These are phyloP conservation scores for Yamagishiella unicocca DNA, from an alignment of 139 green algal genomes.

Conservation along the genomic window DNA sequence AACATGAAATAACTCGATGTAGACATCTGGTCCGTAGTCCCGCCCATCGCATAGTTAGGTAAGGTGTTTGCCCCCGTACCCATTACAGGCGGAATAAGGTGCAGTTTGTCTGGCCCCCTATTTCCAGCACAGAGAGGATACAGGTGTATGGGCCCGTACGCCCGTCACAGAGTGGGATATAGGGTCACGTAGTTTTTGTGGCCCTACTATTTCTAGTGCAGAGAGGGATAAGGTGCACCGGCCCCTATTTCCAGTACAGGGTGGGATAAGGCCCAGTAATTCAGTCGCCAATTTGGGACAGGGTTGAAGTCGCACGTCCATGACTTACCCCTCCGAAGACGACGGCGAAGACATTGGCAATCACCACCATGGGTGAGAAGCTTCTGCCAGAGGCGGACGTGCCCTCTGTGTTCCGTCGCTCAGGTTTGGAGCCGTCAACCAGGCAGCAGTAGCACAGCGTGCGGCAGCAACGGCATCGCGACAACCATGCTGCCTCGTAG, in stretches of 20 bases:
- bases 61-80: no score
- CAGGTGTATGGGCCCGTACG: not conserved
- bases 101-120: no score
- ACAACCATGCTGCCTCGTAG: conserved; percentile 7
- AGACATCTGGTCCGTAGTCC: no score
- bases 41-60: no score
- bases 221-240: not conserved
- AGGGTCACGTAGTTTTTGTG: not conserved
- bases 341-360: conserved; percentile 12
- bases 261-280: not conserved
- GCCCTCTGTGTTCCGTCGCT: not conserved
- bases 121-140: no score
- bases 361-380: not conserved
- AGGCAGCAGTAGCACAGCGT: conserved; percentile 3
- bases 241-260: not conserved
- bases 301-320: not conserved
- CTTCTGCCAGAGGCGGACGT: not conserved
- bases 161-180: not conserved
- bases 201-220: not conserved
- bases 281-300: not conserved
- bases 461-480: not conserved
- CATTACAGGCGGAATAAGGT: no score
- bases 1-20: no score
- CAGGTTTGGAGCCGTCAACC: not conserved
- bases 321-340: conserved; percentile 5